These are phyloP conservation scores for Buddleja alternifolia DNA, from an alignment of 257 asterid genomes.

Conservation along the genomic window DNA sequence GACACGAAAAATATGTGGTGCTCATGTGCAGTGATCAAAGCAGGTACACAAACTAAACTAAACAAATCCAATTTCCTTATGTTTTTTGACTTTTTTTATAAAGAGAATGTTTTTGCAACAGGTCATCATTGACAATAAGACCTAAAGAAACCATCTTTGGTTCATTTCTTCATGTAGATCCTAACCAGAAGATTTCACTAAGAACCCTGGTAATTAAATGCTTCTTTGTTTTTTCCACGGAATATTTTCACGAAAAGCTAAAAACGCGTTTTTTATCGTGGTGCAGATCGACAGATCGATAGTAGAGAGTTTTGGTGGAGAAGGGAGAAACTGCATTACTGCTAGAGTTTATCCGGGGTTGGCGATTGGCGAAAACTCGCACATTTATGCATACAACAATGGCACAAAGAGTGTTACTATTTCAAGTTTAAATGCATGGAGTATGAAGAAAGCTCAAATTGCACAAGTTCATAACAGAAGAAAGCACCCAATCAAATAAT, in stretches of 20 bases:
- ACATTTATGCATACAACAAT: conserved; percentile 40
- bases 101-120: conserved; percentile 5
- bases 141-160: conserved; percentile 46
- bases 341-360: conserved; percentile 42
- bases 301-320: conserved; percentile 50
- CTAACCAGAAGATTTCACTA: conserved; percentile 41
- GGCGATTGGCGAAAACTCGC: conserved; percentile 35
- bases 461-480: conserved; percentile 28
- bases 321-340: conserved; percentile 44
- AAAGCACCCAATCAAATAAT: conserved; percentile 4
- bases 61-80: background rate
- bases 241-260: background rate
- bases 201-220: conserved; percentile 43
- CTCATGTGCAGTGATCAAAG: conserved; percentile 64
- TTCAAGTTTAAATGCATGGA: conserved; percentile 41
- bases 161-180: conserved; percentile 52
- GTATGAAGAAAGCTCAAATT: conserved; percentile 45
- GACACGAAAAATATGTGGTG: conserved; percentile 34
- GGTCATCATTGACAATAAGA: conserved; percentile 45
- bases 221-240: background rate
- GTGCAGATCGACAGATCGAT: conserved; percentile 47
- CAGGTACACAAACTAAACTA: conserved; percentile 42
- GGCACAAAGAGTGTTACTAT: conserved; percentile 33
- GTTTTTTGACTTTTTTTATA: background rate
- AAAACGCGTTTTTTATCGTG: background rate